phyloP scores from a whole-genome alignment of 345 rosid genomes.

The Schrenkiella parvula region DNA sequence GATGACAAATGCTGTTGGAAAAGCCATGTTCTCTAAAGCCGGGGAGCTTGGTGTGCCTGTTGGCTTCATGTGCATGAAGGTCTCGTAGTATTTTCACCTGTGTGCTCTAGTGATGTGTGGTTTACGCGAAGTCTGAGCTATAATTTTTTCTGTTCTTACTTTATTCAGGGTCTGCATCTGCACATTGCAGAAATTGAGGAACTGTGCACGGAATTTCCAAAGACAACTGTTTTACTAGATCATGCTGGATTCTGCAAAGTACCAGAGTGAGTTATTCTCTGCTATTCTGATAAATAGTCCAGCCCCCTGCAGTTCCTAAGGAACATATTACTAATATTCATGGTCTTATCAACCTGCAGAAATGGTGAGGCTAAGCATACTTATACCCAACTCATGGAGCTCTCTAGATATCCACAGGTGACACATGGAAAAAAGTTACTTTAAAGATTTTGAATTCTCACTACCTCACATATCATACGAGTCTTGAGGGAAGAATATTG shows the following conservation, averaged over 20 bases:
- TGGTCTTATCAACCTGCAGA: slow-evolving; percentile 42
- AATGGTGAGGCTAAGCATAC: slow-evolving; percentile 54
- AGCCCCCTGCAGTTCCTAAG: neutral
- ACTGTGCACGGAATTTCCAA: slow-evolving; percentile 74
- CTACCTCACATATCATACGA: neutral
- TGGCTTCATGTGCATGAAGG: slow-evolving; percentile 98
- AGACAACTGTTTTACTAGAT: slow-evolving; percentile 69
- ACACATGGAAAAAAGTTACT: neutral
- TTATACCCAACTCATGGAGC: slow-evolving; percentile 65
- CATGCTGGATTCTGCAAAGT: slow-evolving; percentile 92
- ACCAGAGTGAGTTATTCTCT: slow-evolving; percentile 48
- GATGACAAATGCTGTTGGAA: slow-evolving; percentile 91
- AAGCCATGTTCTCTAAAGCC: slow-evolving; percentile 80
- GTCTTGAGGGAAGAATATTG: slow-evolving; percentile 18
- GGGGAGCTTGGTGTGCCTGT: slow-evolving; percentile 90
- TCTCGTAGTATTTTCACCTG: slow-evolving; percentile 11
- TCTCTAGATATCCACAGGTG: slow-evolving; percentile 85
- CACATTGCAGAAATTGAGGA: slow-evolving; percentile 78
- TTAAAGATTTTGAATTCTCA: neutral
- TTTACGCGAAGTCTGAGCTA: neutral
- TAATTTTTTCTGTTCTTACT: too few relatives aligned
- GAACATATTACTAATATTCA: slow-evolving; percentile 10
- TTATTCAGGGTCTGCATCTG: slow-evolving; percentile 69
- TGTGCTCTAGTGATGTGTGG: neutral
- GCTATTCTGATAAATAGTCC: slow-evolving; percentile 2